A percentile compares a stretch with the other conserved stretches of the same genome.
phyloP scores from a whole-genome alignment of 495 filamentous ascomycete genomes.

The Neurospora tetrasperma region DNA sequence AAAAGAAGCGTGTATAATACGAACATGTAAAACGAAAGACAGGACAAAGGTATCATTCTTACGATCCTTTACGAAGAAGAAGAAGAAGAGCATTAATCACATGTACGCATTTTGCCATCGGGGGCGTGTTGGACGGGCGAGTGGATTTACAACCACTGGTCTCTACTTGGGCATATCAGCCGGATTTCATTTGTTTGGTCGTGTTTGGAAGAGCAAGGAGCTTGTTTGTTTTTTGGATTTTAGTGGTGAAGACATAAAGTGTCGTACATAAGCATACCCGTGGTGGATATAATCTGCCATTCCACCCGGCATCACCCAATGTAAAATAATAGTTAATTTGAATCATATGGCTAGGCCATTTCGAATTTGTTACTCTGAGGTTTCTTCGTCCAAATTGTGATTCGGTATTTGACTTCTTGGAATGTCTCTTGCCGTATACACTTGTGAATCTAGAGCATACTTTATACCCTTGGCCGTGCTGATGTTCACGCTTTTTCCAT shows the following conservation, averaged over 20 bases:
- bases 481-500: neutral
- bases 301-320: neutral
- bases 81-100: conserved; percentile 14
- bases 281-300: neutral
- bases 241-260: neutral
- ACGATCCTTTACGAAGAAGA: conserved; percentile 32
- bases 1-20: neutral
- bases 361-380: neutral
- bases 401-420: neutral
- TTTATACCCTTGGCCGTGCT: neutral
- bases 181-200: neutral
- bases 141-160: neutral
- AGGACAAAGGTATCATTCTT: conserved; percentile 21
- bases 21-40: neutral
- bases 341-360: neutral
- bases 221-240: neutral
- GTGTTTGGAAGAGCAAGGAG: neutral
- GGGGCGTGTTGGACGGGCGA: neutral
- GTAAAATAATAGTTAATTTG: neutral
- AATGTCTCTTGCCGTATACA: neutral
- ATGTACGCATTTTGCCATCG: neutral
- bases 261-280: neutral
- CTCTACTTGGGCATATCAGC: neutral
- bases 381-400: neutral
- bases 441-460: neutral